phyloP scores from a whole-genome alignment of 768 basidiomycete genomes.

The Boletus eberwhitei region DNA sequence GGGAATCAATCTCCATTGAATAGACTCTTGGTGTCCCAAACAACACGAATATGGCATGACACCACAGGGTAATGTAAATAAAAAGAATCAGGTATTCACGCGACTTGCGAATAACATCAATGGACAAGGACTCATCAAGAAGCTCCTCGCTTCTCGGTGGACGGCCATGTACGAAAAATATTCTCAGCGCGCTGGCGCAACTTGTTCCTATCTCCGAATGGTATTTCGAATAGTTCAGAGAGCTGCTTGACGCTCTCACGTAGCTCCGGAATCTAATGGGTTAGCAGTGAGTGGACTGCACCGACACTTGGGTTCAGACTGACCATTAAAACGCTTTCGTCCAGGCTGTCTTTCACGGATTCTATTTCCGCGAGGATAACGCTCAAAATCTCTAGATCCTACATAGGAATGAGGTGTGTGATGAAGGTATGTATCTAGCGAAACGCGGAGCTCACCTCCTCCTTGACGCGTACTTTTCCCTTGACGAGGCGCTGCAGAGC shows the following conservation, averaged over 20 bases:
- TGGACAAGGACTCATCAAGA: not conserved
- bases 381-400: constrained; percentile 29
- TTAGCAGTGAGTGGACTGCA: not conserved
- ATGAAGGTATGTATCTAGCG: not conserved
- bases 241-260: constrained; percentile 23
- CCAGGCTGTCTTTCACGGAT: constrained; percentile 17
- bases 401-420: not conserved
- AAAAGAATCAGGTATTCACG: constrained; percentile 6
- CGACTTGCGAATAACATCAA: not conserved
- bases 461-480: constrained; percentile 22
- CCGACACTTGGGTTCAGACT: not conserved
- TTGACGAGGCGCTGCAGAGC: constrained; percentile 32
- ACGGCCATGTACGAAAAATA: constrained; percentile 16
- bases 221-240: constrained; percentile 27
- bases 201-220: constrained; percentile 28
- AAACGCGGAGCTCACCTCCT: constrained; percentile 15
- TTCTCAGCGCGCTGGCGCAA: constrained; percentile 22
- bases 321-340: constrained; percentile 11
- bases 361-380: constrained; percentile 31
- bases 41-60: not conserved
- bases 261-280: constrained; percentile 18
- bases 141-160: not conserved
- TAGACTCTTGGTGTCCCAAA: not conserved
- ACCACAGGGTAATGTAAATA: not conserved
- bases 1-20: not conserved